These are phyloP conservation scores for Colletotrichum noveboracense DNA, from an alignment of 2,329 filamentous ascomycete genomes.

Conservation along the genomic window DNA sequence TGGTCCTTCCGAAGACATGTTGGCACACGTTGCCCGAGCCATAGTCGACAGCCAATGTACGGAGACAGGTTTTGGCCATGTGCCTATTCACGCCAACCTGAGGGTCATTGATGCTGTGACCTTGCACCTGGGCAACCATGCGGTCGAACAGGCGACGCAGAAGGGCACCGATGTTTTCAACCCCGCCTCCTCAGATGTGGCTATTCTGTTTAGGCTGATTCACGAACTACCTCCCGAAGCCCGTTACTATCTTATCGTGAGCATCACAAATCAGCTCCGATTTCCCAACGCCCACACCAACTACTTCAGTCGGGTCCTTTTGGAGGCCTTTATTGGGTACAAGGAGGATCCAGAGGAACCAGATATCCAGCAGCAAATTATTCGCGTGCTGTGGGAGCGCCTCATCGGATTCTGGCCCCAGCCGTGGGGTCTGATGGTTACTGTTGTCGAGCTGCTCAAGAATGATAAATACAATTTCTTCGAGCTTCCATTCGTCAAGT, in stretches of 20 bases:
- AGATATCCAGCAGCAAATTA: constrained; percentile 89
- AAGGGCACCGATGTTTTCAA: constrained; percentile 70
- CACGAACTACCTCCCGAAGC: constrained; percentile 78
- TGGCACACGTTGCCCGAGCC: constrained; percentile 78
- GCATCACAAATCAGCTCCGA: constrained; percentile 90
- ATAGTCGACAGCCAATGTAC: constrained; percentile 65
- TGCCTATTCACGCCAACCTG: constrained; percentile 71
- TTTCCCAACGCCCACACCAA: constrained; percentile 89
- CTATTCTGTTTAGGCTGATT: constrained; percentile 76
- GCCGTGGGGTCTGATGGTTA: constrained; percentile 92
- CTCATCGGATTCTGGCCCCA: constrained; percentile 89
- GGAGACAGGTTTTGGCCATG: constrained; percentile 69
- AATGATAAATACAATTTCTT: constrained; percentile 93
- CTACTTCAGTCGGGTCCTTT: constrained; percentile 86
- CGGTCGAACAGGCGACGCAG: constrained; percentile 63
- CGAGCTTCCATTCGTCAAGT: constrained; percentile 90
- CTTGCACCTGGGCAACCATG: constrained; percentile 79
- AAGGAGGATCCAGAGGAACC: constrained; percentile 75
- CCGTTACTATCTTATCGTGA: constrained; percentile 83
- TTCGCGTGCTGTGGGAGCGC: constrained; percentile 85
- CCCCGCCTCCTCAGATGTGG: constrained; percentile 68
- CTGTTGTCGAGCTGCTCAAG: constrained; percentile 87
- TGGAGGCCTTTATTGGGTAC: constrained; percentile 85
- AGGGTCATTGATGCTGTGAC: constrained; percentile 81
- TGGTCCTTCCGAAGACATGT: constrained; percentile 72